Evolutionary conservation across 2,329 filamentous ascomycete species (phyloP).

Genomic region (Nemania sp.): DNA sequence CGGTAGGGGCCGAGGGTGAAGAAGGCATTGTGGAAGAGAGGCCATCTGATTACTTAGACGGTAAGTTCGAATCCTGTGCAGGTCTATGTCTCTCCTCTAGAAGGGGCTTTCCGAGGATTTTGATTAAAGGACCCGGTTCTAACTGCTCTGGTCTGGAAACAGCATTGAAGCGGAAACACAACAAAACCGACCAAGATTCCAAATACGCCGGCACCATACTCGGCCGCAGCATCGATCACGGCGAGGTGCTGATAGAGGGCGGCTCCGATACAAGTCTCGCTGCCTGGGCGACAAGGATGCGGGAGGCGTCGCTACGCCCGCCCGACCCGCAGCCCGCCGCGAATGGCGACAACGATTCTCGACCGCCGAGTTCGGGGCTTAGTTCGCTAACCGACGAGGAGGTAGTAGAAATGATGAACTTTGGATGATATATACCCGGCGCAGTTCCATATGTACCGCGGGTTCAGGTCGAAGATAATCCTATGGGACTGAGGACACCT

Average conservation of each 20-base stretch:
- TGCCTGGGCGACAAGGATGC: constrained; percentile 61
- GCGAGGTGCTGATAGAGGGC: constrained; percentile 77
- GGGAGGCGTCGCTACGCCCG: constrained; percentile 37
- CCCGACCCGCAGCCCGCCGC: constrained; percentile 29
- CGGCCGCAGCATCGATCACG: constrained; percentile 71
- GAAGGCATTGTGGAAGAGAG: constrained; percentile 55
- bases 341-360: constrained; percentile 42
- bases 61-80: constrained; percentile 53
- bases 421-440: constrained; percentile 13
- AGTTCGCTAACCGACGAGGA: constrained; percentile 58
- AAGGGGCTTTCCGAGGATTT: too few species aligned
- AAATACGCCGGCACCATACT: constrained; percentile 84
- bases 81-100: neutral
- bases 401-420: constrained; percentile 46
- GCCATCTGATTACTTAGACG: constrained; percentile 68
- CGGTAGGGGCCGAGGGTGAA: constrained; percentile 41
- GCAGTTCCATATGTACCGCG: too few species aligned
- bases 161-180: constrained; percentile 91
- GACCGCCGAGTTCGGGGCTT: constrained; percentile 57
- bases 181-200: constrained; percentile 83
- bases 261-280: constrained; percentile 68
- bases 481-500: too few species aligned
- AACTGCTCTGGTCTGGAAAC: constrained; percentile 1
- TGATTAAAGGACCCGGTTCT: neutral
- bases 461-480: too few species aligned